Percentiles rank a stretch among this genome's conserved stretches.
phyloP scores from a whole-genome alignment of 192 early-diverging fungal species.

The Podila epigama region DNA sequence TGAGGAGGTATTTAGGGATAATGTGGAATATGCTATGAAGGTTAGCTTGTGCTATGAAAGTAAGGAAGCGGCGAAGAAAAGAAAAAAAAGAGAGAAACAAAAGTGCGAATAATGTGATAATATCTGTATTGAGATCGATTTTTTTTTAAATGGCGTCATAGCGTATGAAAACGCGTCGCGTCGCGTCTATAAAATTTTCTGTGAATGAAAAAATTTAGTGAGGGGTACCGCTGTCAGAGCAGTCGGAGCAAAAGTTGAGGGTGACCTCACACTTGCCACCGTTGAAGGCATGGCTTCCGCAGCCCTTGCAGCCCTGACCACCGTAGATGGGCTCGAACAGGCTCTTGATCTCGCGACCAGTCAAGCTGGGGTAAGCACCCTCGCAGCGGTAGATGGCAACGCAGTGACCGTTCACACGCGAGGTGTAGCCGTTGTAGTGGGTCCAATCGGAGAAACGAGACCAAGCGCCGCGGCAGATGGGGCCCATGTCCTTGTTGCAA shows the following conservation, averaged over 20 bases:
- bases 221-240: not conserved
- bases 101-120: too few species aligned
- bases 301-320: constrained; percentile 45
- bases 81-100: too few species aligned
- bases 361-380: constrained; percentile 13
- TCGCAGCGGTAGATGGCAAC: constrained; percentile 25
- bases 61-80: too few species aligned
- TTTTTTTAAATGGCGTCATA: not conserved
- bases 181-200: not conserved
- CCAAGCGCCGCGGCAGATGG: constrained; percentile 15
- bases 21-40: too few species aligned
- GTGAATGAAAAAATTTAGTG: not conserved
- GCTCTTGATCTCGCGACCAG: constrained; percentile 24
- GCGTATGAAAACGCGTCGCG: not conserved
- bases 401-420: constrained; percentile 30
- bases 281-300: constrained; percentile 45
- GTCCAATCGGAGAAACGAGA: constrained; percentile 32
- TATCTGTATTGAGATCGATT: too few species aligned
- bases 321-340: constrained; percentile 30
- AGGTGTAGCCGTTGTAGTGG: constrained; percentile 18
- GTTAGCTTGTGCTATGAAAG: too few species aligned
- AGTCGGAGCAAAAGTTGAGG: constrained; percentile 28
- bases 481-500: constrained; percentile 28
- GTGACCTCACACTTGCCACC: constrained; percentile 38
- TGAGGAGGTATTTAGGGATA: too few species aligned